Conservation (phyloP, 1,139 yeast species). For the Zygosaccharomyces sapae region DNA sequence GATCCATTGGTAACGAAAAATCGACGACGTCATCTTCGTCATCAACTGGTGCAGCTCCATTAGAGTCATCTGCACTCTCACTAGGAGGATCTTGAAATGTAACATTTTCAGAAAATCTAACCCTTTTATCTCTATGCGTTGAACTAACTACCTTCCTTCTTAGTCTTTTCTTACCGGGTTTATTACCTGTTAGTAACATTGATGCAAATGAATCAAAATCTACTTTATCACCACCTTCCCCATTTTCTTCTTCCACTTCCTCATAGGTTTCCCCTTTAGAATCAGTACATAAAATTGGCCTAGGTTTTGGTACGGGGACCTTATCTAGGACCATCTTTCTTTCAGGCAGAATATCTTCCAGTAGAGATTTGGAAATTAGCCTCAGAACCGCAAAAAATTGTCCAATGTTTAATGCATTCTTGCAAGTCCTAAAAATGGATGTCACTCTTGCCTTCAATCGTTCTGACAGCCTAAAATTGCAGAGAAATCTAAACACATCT, state of each 20-base stretch:
- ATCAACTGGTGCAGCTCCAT: constrained; percentile 8
- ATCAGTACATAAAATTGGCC: constrained; percentile 56
- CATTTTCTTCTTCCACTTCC: constrained; percentile 28
- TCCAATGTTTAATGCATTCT: constrained; percentile 58
- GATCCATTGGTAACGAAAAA: constrained; percentile 70
- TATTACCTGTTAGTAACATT: constrained; percentile 66
- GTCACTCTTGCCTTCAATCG: constrained; percentile 44
- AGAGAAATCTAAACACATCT: constrained; percentile 61
- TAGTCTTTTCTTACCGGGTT: constrained; percentile 37
- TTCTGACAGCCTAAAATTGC: constrained; percentile 53
- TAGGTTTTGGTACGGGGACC: constrained; percentile 65
- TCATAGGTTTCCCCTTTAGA: constrained; percentile 36
- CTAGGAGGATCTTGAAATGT: constrained; percentile 34
- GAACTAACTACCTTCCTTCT: constrained; percentile 35
- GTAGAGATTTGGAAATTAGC: constrained; percentile 51
- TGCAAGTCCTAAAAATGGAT: constrained; percentile 49
- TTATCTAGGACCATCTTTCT: constrained; percentile 48
- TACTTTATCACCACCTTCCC: constrained; percentile 36
- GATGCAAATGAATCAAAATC: constrained; percentile 75
- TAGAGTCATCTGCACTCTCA: constrained; percentile 6
- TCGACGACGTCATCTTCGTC: constrained; percentile 40
- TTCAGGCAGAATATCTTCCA: constrained; percentile 45
- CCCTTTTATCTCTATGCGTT: constrained; percentile 48
- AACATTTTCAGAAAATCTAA: constrained; percentile 66
- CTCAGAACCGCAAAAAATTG: constrained; percentile 72